Percentiles rank a stretch among this genome's conserved stretches.
These are phyloP conservation scores for Babjeviella inositovora DNA, from an alignment of 805 yeast species.

Conservation along the genomic window DNA sequence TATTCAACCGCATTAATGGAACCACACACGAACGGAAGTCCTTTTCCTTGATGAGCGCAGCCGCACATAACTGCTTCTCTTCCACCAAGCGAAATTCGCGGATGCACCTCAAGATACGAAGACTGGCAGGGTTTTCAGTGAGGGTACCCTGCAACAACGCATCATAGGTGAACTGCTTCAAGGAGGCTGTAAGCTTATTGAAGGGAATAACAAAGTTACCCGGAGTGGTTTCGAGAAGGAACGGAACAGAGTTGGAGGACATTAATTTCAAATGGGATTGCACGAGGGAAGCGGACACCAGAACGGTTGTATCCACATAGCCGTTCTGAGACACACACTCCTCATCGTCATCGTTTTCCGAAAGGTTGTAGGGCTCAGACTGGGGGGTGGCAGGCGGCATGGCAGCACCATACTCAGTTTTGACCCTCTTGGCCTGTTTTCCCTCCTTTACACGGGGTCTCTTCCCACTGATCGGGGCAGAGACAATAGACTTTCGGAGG, in stretches of 20 bases:
- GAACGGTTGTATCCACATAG: conserved; percentile 9
- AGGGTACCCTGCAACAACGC: conserved; percentile 48
- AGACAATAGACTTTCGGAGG: conserved; percentile 25
- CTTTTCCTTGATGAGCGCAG: conserved; percentile 63
- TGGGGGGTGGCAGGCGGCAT: neutral
- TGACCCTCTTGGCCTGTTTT: conserved; percentile 16
- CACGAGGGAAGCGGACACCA: too few relatives aligned
- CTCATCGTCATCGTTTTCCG: conserved; percentile 4
- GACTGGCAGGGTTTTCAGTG: conserved; percentile 43
- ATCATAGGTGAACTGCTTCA: conserved; percentile 36
- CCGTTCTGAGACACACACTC: conserved; percentile 5
- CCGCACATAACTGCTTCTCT: conserved; percentile 66
- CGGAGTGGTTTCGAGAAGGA: conserved; percentile 40
- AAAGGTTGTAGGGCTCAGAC: too few relatives aligned
- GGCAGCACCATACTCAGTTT: conserved; percentile 16
- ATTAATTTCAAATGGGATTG: conserved; percentile 60
- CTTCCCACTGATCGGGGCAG: conserved; percentile 21
- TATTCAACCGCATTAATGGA: conserved; percentile 48
- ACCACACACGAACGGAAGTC: conserved; percentile 61
- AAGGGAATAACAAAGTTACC: conserved; percentile 51
- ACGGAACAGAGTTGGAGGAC: conserved; percentile 35
- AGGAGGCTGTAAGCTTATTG: conserved; percentile 23
- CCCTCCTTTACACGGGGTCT: conserved; percentile 8
- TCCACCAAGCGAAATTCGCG: conserved; percentile 58
- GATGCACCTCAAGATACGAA: conserved; percentile 66